These are phyloP conservation scores for Entelexis sorbosivorans DNA, from an alignment of 1,139 yeast species.

Conservation along the genomic window DNA sequence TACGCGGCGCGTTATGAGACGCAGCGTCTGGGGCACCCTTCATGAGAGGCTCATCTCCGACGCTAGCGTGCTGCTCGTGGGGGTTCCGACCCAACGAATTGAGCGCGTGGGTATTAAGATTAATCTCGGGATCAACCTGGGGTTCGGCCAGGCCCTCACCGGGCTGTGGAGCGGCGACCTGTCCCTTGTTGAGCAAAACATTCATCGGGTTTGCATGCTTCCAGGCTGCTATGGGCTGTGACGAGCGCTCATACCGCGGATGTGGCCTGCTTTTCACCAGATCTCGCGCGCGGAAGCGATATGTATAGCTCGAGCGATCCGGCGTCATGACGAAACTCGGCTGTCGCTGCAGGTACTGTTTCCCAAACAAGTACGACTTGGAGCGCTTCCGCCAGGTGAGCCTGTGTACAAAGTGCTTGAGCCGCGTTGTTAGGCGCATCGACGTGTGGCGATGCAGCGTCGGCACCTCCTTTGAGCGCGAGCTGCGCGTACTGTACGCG, in stretches of 20 bases:
- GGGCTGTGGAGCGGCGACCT: background rate
- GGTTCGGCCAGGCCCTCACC: background rate
- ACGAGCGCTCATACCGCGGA: conserved; percentile 14
- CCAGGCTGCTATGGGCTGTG: conserved; percentile 21
- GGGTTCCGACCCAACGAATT: background rate
- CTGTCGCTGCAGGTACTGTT: conserved; percentile 17
- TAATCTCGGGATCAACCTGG: background rate
- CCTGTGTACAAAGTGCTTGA: conserved; percentile 14
- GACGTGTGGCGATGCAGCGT: background rate
- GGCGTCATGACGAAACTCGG: conserved; percentile 21
- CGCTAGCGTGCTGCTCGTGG: background rate
- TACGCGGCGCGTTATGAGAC: background rate
- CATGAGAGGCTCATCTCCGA: background rate
- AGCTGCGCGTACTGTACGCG: conserved; percentile 1
- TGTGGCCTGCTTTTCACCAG: conserved; percentile 15
- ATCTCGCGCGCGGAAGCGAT: conserved; percentile 13
- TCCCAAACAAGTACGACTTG: conserved; percentile 13
- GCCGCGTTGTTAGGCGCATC: background rate
- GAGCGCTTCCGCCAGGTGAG: conserved; percentile 14
- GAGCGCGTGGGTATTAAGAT: background rate
- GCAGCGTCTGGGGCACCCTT: background rate
- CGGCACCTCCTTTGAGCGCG: background rate
- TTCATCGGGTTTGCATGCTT: conserved; percentile 18
- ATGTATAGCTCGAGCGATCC: conserved; percentile 18
- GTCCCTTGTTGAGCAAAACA: conserved; percentile 9